phyloP scores from a whole-genome alignment of 108 stramenopile species.

The Cyclotella sp. region DNA sequence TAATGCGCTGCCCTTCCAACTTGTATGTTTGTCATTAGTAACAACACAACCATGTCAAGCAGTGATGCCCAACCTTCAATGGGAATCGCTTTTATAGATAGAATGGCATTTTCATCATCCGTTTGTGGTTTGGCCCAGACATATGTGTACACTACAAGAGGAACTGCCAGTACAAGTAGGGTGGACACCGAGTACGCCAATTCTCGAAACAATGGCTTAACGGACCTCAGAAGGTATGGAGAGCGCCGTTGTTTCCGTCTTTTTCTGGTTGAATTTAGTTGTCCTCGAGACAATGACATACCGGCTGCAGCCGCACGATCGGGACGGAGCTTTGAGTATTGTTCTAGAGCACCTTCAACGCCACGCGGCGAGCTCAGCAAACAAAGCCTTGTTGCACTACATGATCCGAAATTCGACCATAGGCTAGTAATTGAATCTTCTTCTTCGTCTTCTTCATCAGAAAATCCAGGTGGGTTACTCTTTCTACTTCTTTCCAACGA shows the following conservation, averaged over 20 bases:
- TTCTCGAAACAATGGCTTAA: slow-evolving; percentile 42
- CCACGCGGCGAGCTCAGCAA: slow-evolving; percentile 67
- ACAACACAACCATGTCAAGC: slow-evolving; percentile 62
- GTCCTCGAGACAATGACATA: slow-evolving; percentile 1
- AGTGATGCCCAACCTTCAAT: slow-evolving; percentile 59
- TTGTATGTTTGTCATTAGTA: slow-evolving; percentile 55
- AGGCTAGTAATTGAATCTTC: slow-evolving; percentile 41
- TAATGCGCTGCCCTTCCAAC: slow-evolving; percentile 48
- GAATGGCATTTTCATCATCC: slow-evolving; percentile 19
- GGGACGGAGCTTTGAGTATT: slow-evolving; percentile 45
- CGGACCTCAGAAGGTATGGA: not conserved
- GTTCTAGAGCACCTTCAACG: slow-evolving; percentile 68
- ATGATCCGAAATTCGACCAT: slow-evolving; percentile 70
- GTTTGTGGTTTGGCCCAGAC: slow-evolving; percentile 11
- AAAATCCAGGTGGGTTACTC: slow-evolving; percentile 15
- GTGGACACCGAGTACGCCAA: slow-evolving; percentile 51
- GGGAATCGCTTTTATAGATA: slow-evolving; percentile 18
- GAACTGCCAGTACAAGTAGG: slow-evolving; percentile 37
- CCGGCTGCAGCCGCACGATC: slow-evolving; percentile 43
- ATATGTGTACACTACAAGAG: slow-evolving; percentile 40
- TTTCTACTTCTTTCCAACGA: slow-evolving; percentile 55
- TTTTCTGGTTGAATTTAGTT: slow-evolving; percentile 4
- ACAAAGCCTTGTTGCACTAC: slow-evolving; percentile 72
- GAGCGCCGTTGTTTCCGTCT: slow-evolving; percentile 15
- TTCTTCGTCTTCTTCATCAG: slow-evolving; percentile 57